phyloP scores from a whole-genome alignment of 768 basidiomycete species.

The Suillus clintonianus region DNA sequence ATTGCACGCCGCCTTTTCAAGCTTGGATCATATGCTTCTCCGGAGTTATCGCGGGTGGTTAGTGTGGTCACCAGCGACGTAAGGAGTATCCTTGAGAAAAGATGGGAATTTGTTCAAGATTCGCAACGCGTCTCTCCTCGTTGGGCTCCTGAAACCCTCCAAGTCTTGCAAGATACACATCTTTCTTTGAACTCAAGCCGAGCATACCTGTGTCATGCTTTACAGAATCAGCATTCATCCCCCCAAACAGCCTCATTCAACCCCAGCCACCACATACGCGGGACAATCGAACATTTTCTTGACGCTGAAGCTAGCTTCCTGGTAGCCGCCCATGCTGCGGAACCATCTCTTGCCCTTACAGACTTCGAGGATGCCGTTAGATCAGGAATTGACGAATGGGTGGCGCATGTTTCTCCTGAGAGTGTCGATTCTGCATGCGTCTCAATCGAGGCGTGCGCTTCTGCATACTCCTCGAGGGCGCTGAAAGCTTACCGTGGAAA shows the following conservation, averaged over 20 bases:
- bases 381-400: constrained; percentile 37
- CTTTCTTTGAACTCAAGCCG: constrained; percentile 35
- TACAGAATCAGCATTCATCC: neutral
- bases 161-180: constrained; percentile 30
- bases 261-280: constrained; percentile 7
- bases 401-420: constrained; percentile 11
- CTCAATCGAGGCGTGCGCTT: constrained; percentile 23
- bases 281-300: constrained; percentile 20
- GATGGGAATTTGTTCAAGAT: constrained; percentile 38
- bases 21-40: constrained; percentile 22
- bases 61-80: constrained; percentile 15
- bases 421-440: constrained; percentile 14
- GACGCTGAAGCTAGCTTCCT: constrained; percentile 13
- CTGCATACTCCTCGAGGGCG: constrained; percentile 30
- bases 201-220: constrained; percentile 26
- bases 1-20: constrained; percentile 40
- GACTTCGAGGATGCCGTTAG: constrained; percentile 40
- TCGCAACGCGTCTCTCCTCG: constrained; percentile 23
- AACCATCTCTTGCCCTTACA: constrained; percentile 23
- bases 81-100: constrained; percentile 24
- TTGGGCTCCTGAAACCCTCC: constrained; percentile 33
- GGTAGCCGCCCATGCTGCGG: constrained; percentile 4
- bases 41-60: constrained; percentile 15
- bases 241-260: neutral
- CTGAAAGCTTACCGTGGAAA: constrained; percentile 27